Evolutionary conservation across 192 early-diverging fungal species (phyloP).

Genomic region (Umbelopsis isabellina): DNA sequence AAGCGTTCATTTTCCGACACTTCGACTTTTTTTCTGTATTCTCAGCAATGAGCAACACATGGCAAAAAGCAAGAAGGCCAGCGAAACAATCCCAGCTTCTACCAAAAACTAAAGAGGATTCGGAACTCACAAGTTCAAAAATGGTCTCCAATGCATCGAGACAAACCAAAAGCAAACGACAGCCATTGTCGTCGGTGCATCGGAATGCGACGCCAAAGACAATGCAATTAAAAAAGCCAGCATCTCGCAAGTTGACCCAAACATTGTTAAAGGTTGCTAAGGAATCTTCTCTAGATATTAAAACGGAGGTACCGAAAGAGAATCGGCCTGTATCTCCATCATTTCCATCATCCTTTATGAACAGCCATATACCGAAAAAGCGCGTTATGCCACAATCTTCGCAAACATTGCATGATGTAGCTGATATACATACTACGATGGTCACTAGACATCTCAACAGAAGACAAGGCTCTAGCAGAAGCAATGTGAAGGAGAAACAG

Average conservation of each 20-base stretch:
- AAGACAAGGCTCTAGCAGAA: too few relatives aligned
- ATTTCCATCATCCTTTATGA: background rate
- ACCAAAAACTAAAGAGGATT: background rate
- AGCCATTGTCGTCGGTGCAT: background rate
- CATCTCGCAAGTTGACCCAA: background rate
- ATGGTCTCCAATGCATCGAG: background rate
- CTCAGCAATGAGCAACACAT: background rate
- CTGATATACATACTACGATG: too few relatives aligned
- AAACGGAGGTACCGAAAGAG: background rate
- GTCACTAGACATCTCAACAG: too few relatives aligned
- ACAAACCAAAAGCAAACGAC: background rate
- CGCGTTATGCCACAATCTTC: background rate
- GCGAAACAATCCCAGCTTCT: background rate
- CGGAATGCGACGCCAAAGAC: background rate
- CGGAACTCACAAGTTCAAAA: background rate
- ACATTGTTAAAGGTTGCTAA: background rate
- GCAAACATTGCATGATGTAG: too few relatives aligned
- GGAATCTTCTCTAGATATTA: background rate
- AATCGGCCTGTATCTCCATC: background rate
- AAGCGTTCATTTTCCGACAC: background rate
- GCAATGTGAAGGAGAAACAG: too few relatives aligned
- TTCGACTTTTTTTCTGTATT: background rate
- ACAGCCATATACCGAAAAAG: background rate
- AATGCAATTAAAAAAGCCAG: background rate
- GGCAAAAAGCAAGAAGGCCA: constrained; percentile 3